Base-by-base conservation (phyloP, 805 yeast genomes). In the Candida ovalis region DNA sequence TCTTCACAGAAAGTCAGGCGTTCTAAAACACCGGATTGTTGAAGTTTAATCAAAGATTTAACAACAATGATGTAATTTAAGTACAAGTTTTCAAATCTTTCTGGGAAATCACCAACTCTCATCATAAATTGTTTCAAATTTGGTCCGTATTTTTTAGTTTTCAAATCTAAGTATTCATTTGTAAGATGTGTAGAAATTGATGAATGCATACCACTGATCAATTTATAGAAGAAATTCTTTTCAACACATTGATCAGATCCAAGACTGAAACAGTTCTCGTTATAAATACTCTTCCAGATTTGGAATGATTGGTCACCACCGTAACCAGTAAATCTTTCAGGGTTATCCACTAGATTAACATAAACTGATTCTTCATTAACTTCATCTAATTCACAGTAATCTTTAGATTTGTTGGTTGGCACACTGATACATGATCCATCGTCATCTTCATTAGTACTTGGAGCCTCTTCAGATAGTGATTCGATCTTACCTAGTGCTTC, bases 321-420 rank as follows among this genome's bases (percentile, higher is more conserved):
- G 62, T 94, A 94, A 0, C 99, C 99, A 0, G 99, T 95, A 70
- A 88, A 94, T 60, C 98, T 75, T 67, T 94, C 99, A 0, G 96
- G 97, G 62, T 95, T 95, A 46, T 86, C 88, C 19, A 84, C 74
- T 48, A 94, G 75, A 60, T 91, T 89, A 25, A 94, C 96, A 58
- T 85, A 84, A 1, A 89, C 97, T 46, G 90, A 82, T 51, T 82
- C 77, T 57, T 81, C 80, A 55, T 77, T 80, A 41, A 77, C 75
- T 42, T 74, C 75, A 58, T 82, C 88, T 35, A 83, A 68, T 61
- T 83, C 87, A 61, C 88, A 82, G 69, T 85, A 87, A 59, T 84
- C 88, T 41, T 62, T 62, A n/a, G 51, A 50, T 8, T 24, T 43
- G 10, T 27, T 43, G 17, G 41, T 46, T 7, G 33, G 23, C 2